These are phyloP conservation scores for Setaria italica DNA, from an alignment of 202 grass and related monocot species.

Conservation along the genomic window DNA sequence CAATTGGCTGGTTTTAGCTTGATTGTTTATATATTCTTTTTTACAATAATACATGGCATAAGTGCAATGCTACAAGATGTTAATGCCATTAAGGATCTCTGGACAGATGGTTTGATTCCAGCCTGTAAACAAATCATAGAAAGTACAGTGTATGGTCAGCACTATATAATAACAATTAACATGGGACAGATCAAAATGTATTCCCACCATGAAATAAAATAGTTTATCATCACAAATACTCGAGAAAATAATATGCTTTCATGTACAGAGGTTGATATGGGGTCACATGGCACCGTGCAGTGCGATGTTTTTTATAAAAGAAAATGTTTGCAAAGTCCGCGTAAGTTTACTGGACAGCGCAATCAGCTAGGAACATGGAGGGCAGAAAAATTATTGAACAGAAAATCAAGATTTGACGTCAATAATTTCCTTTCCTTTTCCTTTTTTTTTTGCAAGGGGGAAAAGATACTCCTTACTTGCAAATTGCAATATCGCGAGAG, in stretches of 20 bases:
- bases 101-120: conserved; percentile 46
- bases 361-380: conserved; percentile 28
- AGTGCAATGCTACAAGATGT: conserved; percentile 20
- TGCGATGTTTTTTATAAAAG: conserved; percentile 1
- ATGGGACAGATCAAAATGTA: conserved; percentile 64
- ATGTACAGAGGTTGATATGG: conserved; percentile 59
- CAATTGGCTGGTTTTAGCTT: conserved; percentile 3
- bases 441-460: neutral
- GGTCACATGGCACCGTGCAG: conserved; percentile 60
- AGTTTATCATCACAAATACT: conserved; percentile 51
- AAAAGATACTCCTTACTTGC: neutral
- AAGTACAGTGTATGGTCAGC: conserved; percentile 52
- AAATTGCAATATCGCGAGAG: neutral
- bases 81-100: conserved; percentile 36
- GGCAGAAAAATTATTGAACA: conserved; percentile 16
- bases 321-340: conserved; percentile 28
- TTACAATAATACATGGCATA: conserved; percentile 15
- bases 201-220: conserved; percentile 64
- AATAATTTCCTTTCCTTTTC: conserved; percentile 1
- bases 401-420: conserved; percentile 28
- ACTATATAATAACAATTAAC: conserved; percentile 50
- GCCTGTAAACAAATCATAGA: conserved; percentile 41
- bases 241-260: conserved; percentile 39
- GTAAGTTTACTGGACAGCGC: conserved; percentile 30
- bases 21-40: neutral